Evolutionary conservation across 345 rosid genomes (phyloP).

Genomic region (Combretum micranthum): DNA sequence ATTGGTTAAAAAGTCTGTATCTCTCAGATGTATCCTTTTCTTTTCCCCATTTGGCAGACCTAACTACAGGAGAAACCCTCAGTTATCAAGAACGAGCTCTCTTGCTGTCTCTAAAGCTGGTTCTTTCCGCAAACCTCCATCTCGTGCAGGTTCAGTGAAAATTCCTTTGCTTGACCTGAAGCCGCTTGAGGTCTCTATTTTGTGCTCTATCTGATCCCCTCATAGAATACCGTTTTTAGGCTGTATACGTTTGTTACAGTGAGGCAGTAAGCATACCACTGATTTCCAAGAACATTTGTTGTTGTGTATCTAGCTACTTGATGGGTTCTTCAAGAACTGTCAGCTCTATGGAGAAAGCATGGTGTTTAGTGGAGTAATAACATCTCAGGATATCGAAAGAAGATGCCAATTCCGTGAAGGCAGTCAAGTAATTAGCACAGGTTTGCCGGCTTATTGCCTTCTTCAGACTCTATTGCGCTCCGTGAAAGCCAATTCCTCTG

Average conservation of each 20-base stretch:
- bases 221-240: background rate
- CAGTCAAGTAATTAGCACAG: conserved; percentile 61
- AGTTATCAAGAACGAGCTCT: conserved; percentile 26
- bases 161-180: conserved; percentile 52
- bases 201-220: background rate
- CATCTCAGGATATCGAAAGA: conserved; percentile 69
- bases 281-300: no score
- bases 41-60: conserved; percentile 39
- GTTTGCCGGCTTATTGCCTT: conserved; percentile 81
- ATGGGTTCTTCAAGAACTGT: conserved; percentile 53
- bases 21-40: background rate
- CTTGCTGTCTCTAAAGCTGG: conserved; percentile 32
- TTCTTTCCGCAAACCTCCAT: conserved; percentile 42
- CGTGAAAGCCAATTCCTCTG: conserved; percentile 33
- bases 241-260: background rate
- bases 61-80: conserved; percentile 30
- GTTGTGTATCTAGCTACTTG: conserved; percentile 51
- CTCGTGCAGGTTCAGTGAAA: conserved; percentile 45
- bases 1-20: conserved; percentile 1
- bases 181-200: conserved; percentile 57
- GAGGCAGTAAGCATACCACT: no score
- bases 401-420: conserved; percentile 61
- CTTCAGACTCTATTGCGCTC: conserved; percentile 33
- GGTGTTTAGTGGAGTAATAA: conserved; percentile 67
- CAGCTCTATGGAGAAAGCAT: conserved; percentile 48